phyloP scores from a whole-genome alignment of 371 early-diverging fungal genomes.

The Mortierella sp. region DNA sequence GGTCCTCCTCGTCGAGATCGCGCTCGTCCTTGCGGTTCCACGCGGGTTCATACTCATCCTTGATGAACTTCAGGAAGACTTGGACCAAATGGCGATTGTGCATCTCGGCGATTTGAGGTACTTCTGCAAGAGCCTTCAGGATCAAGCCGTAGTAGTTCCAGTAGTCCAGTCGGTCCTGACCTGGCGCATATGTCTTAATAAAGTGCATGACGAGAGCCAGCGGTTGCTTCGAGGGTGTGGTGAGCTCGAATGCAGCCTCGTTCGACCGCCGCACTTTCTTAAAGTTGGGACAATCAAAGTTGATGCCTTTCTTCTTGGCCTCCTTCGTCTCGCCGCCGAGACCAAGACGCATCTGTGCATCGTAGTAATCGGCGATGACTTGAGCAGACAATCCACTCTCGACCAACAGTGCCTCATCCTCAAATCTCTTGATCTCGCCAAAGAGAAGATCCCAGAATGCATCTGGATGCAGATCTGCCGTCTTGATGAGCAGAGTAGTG shows the following conservation, averaged over 20 bases:
- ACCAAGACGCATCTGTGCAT: slow-evolving; percentile 14
- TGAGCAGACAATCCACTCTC: slow-evolving; percentile 64
- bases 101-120: slow-evolving; percentile 76
- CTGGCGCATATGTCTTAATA: slow-evolving; percentile 58
- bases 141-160: slow-evolving; percentile 81
- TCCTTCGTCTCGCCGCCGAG: slow-evolving; percentile 29
- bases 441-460: slow-evolving; percentile 74
- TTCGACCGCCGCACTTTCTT: slow-evolving; percentile 57
- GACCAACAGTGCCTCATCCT: slow-evolving; percentile 66
- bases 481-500: slow-evolving; percentile 64
- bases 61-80: slow-evolving; percentile 78
- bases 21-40: slow-evolving; percentile 59
- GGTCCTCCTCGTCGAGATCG: slow-evolving; percentile 55
- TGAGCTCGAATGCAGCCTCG: slow-evolving; percentile 56
- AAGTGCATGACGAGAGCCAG: slow-evolving; percentile 60
- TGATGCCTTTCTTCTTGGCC: slow-evolving; percentile 63
- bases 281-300: slow-evolving; percentile 69
- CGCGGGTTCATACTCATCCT: slow-evolving; percentile 65
- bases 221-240: slow-evolving; percentile 46
- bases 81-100: slow-evolving; percentile 79
- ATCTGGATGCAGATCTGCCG: slow-evolving; percentile 63
- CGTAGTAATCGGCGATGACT: slow-evolving; percentile 40
- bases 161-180: slow-evolving; percentile 72
- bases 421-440: slow-evolving; percentile 66
- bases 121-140: slow-evolving; percentile 73